Conservation (phyloP, 768 basidiomycete genomes). For the Boletus sp. region DNA sequence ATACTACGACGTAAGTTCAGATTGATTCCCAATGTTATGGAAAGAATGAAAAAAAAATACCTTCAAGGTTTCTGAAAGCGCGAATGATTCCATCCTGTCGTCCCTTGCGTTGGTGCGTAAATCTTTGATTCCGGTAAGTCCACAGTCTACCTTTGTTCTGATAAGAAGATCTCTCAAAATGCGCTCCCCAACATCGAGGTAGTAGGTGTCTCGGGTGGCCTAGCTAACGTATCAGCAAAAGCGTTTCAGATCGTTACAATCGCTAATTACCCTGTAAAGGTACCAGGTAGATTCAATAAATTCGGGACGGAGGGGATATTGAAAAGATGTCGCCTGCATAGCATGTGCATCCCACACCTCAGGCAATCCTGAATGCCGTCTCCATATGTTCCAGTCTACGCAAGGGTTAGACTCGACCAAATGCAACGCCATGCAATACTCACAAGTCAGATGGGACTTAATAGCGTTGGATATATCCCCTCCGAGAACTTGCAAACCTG, state of each 20-base stretch:
- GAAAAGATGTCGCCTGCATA: slow-evolving; percentile 67
- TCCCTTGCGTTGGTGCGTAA: slow-evolving; percentile 75
- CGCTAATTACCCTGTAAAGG: slow-evolving; percentile 69
- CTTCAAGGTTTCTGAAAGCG: slow-evolving; percentile 91
- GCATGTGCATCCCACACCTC: slow-evolving; percentile 88
- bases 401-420: not conserved
- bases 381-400: slow-evolving; percentile 91
- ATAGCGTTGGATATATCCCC: slow-evolving; percentile 89
- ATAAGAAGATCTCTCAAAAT: slow-evolving; percentile 71
- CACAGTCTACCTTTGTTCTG: slow-evolving; percentile 82
- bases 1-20: slow-evolving; percentile 53
- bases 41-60: slow-evolving; percentile 35
- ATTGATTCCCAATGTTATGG: not conserved
- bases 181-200: slow-evolving; percentile 87
- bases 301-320: slow-evolving; percentile 85
- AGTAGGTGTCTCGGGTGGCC: slow-evolving; percentile 92
- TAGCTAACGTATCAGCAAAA: slow-evolving; percentile 30
- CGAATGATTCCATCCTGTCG: slow-evolving; percentile 97
- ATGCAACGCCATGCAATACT: slow-evolving; percentile 22
- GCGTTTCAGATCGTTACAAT: not conserved
- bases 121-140: slow-evolving; percentile 79
- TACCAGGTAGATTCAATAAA: slow-evolving; percentile 98
- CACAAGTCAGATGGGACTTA: slow-evolving; percentile 87
- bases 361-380: slow-evolving; percentile 80
- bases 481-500: slow-evolving; percentile 88